Evolutionary conservation across 345 rosid species (phyloP), one percentile per base, ranked within the genome.

Genomic region (Arabidopsis arenosa): DNA sequence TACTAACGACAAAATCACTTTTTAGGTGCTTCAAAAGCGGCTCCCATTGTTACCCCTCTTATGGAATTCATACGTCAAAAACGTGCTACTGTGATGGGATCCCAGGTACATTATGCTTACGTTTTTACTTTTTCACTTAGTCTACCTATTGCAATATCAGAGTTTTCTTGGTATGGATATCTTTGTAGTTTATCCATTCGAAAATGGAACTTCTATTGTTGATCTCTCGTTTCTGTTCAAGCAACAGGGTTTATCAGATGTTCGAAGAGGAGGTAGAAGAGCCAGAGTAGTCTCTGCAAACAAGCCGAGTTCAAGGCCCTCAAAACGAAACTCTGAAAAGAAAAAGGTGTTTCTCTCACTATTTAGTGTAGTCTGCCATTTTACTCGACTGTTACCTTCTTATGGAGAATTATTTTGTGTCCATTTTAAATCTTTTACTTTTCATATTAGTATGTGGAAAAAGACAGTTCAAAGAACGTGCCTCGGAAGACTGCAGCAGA

Each of bases 61-160:
- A 91, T 91, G 97, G 92, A 91, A 77, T 91, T 85, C 82, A 86
- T 91, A 36, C 89, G 94, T 7, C 90, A 86, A 75, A 89, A 85
- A 72, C 84, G 94, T 80, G 86, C 92, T 81, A 75, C 90, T 21
- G 76, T 82, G 60, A 81, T 62, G 71, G 93, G 84, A 65, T 52
- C 84, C 39, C 87, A 75, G 93, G 93, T 90, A 81, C 39, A 28
- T 65, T 58, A 36, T 54, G 55, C 39, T 75, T 14, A 37, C n/a
- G n/a, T 66, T 45, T 47, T 41, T 39, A 7, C 11, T 5, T 39
- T 58, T 41, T 1, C 23, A 26, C 36, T 6, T 51, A 52, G 1
- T 66, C 47, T 37, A 48, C 40, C 15, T 54, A 36, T 14, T 71
- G 47, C 18, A 40, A 47, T 9, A 6, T 43, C 65, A 53, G 44